phyloP scores from a whole-genome alignment of 495 filamentous ascomycete species.

The Penicillium nucicola region DNA sequence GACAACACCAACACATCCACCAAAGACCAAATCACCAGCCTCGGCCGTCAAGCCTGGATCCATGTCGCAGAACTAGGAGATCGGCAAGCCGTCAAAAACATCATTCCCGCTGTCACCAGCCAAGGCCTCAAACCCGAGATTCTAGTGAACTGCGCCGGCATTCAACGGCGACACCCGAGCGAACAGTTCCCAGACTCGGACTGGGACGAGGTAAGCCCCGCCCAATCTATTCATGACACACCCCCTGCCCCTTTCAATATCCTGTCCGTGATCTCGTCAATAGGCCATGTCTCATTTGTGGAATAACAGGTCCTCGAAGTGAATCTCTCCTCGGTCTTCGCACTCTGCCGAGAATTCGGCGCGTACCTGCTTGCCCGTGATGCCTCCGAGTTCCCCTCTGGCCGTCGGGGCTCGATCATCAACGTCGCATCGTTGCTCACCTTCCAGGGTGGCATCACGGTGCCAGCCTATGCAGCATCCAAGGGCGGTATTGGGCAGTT shows the following conservation, averaged over 20 bases:
- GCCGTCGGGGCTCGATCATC: conserved; percentile 72
- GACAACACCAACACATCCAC: conserved; percentile 64
- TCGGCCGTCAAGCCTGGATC: conserved; percentile 67
- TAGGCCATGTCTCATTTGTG: not conserved
- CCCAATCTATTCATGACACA: not conserved
- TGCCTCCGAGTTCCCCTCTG: conserved; percentile 45
- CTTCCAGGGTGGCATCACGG: conserved; percentile 89
- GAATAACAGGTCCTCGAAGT: conserved; percentile 66
- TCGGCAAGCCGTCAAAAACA: conserved; percentile 51
- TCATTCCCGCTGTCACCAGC: conserved; percentile 59
- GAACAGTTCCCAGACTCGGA: conserved; percentile 77
- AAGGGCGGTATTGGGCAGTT: conserved; percentile 86
- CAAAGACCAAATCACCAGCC: conserved; percentile 52
- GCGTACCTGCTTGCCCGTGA: conserved; percentile 72
- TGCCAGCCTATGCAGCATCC: conserved; percentile 85
- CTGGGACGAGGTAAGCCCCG: conserved; percentile 63
- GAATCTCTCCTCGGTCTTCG: conserved; percentile 81
- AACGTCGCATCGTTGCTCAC: conserved; percentile 82
- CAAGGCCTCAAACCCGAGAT: conserved; percentile 63
- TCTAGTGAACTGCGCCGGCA: conserved; percentile 82
- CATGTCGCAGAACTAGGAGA: conserved; percentile 73
- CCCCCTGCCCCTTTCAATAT: not conserved
- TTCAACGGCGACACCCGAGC: conserved; percentile 75
- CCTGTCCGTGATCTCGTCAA: too few relatives aligned
- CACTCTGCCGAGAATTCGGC: conserved; percentile 77